phyloP scores from a whole-genome alignment of 805 yeast genomes.

The Torulaspora franciscae region DNA sequence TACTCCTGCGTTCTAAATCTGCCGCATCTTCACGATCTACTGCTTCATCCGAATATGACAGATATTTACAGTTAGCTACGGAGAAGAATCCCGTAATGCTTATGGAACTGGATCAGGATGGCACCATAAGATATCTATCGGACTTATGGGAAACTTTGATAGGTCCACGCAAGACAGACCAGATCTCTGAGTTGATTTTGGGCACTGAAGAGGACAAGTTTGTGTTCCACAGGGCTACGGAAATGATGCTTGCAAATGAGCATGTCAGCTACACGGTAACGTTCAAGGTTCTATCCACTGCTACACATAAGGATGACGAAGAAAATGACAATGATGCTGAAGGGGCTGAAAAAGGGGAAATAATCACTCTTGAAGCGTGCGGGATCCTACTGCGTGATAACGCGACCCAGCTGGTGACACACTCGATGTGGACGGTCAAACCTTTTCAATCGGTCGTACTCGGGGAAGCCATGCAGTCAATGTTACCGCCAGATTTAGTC shows the following conservation, averaged over 20 bases:
- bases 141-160: conserved; percentile 75
- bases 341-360: conserved; percentile 44
- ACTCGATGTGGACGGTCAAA: conserved; percentile 89
- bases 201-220: conserved; percentile 60
- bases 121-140: conserved; percentile 69
- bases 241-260: conserved; percentile 67
- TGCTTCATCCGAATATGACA: conserved; percentile 35
- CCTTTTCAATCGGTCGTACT: conserved; percentile 43
- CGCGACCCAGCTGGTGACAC: conserved; percentile 54
- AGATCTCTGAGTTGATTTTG: conserved; percentile 57
- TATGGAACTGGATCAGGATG: conserved; percentile 75
- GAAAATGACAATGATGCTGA: conserved; percentile 12
- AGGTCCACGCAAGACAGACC: conserved; percentile 23
- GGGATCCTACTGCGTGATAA: conserved; percentile 76
- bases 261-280: conserved; percentile 66
- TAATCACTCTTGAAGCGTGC: conserved; percentile 83
- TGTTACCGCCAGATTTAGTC: conserved; percentile 61
- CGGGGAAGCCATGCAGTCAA: conserved; percentile 42
- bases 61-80: conserved; percentile 60
- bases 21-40: conserved; percentile 14
- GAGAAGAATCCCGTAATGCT: conserved; percentile 70
- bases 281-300: conserved; percentile 42
- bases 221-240: conserved; percentile 66
- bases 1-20: conserved; percentile 11
- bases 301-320: conserved; percentile 9